Conservation (phyloP, 2,329 filamentous ascomycete species). For the Phoma herbarum region DNA sequence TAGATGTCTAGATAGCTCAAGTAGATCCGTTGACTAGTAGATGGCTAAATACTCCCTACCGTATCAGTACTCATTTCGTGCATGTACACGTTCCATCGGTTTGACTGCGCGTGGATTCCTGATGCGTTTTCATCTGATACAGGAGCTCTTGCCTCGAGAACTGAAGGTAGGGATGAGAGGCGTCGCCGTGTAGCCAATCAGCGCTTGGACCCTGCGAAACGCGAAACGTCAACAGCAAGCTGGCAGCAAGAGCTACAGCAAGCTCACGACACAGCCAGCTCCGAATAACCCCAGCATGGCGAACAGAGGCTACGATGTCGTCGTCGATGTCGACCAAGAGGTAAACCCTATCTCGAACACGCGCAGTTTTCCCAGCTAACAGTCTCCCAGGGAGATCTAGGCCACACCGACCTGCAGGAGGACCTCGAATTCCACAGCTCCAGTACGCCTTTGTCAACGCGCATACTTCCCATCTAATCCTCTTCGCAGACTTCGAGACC, state of each 20-base stretch:
- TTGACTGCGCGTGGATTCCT: neutral
- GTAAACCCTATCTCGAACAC: conserved; percentile 56
- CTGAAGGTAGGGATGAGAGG: neutral
- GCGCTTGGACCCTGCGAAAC: conserved; percentile 24
- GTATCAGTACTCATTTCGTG: neutral
- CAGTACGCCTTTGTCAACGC: conserved; percentile 57
- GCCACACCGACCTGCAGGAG: conserved; percentile 97
- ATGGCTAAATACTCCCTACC: neutral
- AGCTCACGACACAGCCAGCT: conserved; percentile 29
- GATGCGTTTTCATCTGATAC: neutral
- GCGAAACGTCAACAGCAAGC: conserved; percentile 45
- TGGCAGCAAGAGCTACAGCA: conserved; percentile 43
- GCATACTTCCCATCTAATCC: conserved; percentile 2
- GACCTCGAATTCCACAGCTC: conserved; percentile 99
- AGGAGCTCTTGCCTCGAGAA: neutral
- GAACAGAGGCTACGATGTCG: conserved; percentile 92
- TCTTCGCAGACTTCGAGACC: conserved; percentile 73
- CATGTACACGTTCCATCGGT: neutral
- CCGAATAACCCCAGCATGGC: conserved; percentile 64
- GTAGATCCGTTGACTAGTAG: conserved; percentile 6
- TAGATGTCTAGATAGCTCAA: conserved; percentile 8
- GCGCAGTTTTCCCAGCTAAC: conserved; percentile 25
- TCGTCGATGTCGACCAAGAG: conserved; percentile 97
- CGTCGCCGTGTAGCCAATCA: conserved; percentile 19
- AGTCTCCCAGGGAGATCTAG: conserved; percentile 81